Evolutionary conservation across 2,329 filamentous ascomycete genomes (phyloP), one percentile per base, ranked within the genome.

Genomic region (Chaetomium olivaceum): DNA sequence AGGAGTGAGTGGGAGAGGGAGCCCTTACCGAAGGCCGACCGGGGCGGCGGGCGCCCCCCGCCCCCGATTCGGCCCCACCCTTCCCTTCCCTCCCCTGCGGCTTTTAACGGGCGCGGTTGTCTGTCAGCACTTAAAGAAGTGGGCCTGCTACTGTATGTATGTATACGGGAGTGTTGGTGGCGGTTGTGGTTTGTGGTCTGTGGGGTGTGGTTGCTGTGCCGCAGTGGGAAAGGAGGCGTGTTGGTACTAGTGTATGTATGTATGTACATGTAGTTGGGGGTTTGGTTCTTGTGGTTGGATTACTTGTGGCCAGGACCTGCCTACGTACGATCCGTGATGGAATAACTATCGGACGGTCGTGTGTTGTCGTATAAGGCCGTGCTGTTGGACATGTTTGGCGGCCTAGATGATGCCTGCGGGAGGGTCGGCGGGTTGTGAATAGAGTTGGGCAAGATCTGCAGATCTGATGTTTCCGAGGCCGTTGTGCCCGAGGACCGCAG

Each of bases 361-460:
- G 39, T n/a, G 5, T 11, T 21, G 46, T 48, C 11, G 46, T n/a
- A 48, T n/a, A 23, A 23, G 46, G 23, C n/a, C 46, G 46, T 12
- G 21, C 6, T 48, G 46, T 48, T 48, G 46, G n/a, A 6, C 0
- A 3, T 11, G 33, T 36, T 36, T 11, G 46, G n/a, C 46, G 21
- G 46, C 46, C 46, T 48, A 12, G n/a, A 12, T 23, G 46, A 3
- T 48, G 46, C 46, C 46, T 48, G 46, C n/a, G 21, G 46, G n/a
- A 9, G 2, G 2, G 46, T 48, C n/a, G 19, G 21, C 46, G 46
- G 46, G n/a, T 25, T 27, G 46, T 48, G 46, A 21, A 52, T 27
- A 52, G 25, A 52, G 50, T 52, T 52, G 50, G 23, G 25, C 21
- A 54, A 54, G 51, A 54, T 54, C 25, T 54, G 51, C 51, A 54